phyloP scores from a whole-genome alignment of 805 yeast genomes.

The Ogataea nakhonphanomensis region DNA sequence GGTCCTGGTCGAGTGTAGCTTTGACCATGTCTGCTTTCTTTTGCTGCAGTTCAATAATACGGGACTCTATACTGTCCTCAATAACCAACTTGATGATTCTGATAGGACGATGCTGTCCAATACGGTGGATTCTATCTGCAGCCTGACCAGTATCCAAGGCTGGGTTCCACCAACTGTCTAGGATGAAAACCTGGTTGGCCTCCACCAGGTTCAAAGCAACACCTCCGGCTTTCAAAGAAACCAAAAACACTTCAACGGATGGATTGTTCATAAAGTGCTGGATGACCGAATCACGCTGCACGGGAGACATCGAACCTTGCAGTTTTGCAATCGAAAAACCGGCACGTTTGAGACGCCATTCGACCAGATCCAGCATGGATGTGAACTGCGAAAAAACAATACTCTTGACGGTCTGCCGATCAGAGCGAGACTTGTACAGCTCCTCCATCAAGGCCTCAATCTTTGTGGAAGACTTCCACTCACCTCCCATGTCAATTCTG shows the following conservation, averaged over 20 bases:
- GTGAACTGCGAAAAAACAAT: conserved; percentile 98
- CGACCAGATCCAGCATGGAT: conserved; percentile 91
- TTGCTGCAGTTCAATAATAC: conserved; percentile 93
- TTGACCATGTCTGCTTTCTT: conserved; percentile 98
- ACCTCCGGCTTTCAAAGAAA: conserved; percentile 97
- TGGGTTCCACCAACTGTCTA: conserved; percentile 99
- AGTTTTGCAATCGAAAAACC: conserved; percentile 93
- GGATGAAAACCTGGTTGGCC: conserved; percentile 90
- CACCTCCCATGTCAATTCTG: conserved; percentile 80
- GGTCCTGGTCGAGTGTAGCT: conserved; percentile 93
- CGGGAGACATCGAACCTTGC: conserved; percentile 97
- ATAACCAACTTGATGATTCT: conserved; percentile 88
- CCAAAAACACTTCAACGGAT: conserved; percentile 87
- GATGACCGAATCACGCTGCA: conserved; percentile 89
- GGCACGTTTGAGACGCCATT: conserved; percentile 92
- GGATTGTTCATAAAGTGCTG: conserved; percentile 90
- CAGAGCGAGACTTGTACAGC: conserved; percentile 79
- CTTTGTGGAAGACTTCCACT: conserved; percentile 93
- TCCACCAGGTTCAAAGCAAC: conserved; percentile 95
- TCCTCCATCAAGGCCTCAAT: conserved; percentile 96
- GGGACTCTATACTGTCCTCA: conserved; percentile 94
- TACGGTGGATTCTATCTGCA: conserved; percentile 96
- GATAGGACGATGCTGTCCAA: conserved; percentile 94
- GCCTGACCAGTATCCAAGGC: conserved; percentile 94
- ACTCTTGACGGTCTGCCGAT: conserved; percentile 84